Conservation (phyloP, 192 early-diverging fungal genomes). For the Coemansia sp. region DNA sequence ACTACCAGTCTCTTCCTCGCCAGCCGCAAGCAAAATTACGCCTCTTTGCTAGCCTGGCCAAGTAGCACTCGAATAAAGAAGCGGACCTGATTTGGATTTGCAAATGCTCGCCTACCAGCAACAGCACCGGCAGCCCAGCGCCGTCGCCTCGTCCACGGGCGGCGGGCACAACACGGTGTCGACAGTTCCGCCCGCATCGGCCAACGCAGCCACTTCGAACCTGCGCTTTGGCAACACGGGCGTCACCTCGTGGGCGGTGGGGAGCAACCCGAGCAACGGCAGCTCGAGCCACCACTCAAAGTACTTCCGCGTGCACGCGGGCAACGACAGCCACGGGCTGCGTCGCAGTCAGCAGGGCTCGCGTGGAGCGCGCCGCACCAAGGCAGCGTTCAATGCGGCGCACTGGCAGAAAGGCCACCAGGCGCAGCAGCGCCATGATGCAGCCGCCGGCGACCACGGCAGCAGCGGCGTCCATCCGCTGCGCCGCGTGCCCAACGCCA, state of each 20-base stretch:
- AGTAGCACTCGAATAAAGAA: not conserved
- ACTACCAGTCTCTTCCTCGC: not conserved
- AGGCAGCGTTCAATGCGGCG: slow-evolving; percentile 32
- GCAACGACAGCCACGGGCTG: slow-evolving; percentile 14
- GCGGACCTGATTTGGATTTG: not conserved
- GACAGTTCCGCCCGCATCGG: slow-evolving; percentile 36
- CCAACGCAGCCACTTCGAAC: slow-evolving; percentile 30
- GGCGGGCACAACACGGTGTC: slow-evolving; percentile 13
- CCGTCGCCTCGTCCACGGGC: slow-evolving; percentile 9
- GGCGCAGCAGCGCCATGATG: slow-evolving; percentile 16
- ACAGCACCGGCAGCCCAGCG: slow-evolving; percentile 30
- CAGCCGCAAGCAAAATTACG: not conserved
- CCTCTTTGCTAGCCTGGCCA: slow-evolving; percentile 1
- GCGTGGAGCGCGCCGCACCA: slow-evolving; percentile 29
- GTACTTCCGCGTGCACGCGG: slow-evolving; percentile 23
- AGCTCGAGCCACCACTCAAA: slow-evolving; percentile 15
- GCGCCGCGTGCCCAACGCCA: slow-evolving; percentile 44
- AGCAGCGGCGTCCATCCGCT: slow-evolving; percentile 25
- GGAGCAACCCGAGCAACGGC: slow-evolving; percentile 9
- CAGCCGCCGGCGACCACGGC: not conserved
- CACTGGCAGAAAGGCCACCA: slow-evolving; percentile 47
- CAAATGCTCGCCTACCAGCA: slow-evolving; percentile 51
- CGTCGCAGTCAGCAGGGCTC: slow-evolving; percentile 42
- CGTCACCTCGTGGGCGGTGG: slow-evolving; percentile 30
- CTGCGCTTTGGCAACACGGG: slow-evolving; percentile 49